Conservation (phyloP, 116 monocot genomes). For the Posidonia oceanica region DNA sequence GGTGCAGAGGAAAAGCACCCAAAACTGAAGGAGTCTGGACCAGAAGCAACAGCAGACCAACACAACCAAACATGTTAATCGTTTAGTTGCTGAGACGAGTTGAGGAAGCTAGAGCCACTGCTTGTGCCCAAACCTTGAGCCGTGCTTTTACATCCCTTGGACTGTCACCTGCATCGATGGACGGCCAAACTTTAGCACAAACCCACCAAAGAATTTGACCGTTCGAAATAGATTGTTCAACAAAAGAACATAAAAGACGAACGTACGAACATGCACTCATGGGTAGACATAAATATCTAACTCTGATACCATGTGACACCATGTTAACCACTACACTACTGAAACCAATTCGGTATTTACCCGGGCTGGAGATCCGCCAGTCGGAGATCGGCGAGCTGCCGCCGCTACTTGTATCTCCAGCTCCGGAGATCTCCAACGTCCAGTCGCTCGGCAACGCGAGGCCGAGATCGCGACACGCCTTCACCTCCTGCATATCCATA, state of each 20-base stretch:
- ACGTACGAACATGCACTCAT: too few species aligned
- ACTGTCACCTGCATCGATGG: slow-evolving; percentile 23
- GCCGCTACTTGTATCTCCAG: neutral
- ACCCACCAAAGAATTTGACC: neutral
- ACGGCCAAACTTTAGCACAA: too few species aligned
- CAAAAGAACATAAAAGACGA: too few species aligned
- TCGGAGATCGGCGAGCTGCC: neutral
- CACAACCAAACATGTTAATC: neutral
- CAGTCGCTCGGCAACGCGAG: slow-evolving; percentile 48
- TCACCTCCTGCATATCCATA: slow-evolving; percentile 71
- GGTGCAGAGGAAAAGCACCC: too few species aligned
- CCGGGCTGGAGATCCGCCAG: neutral
- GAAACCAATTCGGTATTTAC: neutral
- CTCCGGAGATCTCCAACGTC: slow-evolving; percentile 43
- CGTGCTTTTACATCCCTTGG: slow-evolving; percentile 48
- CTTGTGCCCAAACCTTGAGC: slow-evolving; percentile 58
- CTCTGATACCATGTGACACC: too few species aligned
- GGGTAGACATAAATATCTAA: too few species aligned
- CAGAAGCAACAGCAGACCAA: neutral
- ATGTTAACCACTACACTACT: too few species aligned
- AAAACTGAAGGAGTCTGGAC: neutral
- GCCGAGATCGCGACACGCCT: slow-evolving; percentile 55
- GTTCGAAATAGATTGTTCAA: too few species aligned
- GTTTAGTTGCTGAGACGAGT: slow-evolving; percentile 18
- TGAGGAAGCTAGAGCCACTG: slow-evolving; percentile 46